phyloP scores from a whole-genome alignment of 805 yeast species.

The Priceomyces fermenticarens region DNA sequence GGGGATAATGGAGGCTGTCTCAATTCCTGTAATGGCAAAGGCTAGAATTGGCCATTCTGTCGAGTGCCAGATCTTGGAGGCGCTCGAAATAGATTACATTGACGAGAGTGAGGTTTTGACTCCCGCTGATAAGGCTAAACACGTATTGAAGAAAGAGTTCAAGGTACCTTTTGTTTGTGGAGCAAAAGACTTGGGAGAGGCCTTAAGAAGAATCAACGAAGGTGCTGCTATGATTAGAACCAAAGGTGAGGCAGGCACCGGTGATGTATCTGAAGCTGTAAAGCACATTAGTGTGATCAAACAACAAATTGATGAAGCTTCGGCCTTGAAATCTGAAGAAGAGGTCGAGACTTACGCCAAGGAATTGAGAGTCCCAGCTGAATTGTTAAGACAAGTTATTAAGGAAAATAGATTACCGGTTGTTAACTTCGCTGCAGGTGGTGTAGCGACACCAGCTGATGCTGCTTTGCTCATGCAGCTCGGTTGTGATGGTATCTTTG shows the following conservation, averaged over 20 bases:
- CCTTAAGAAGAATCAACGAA: conserved; percentile 71
- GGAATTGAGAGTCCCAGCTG: conserved; percentile 57
- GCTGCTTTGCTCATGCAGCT: conserved; percentile 71
- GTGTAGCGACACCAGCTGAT: conserved; percentile 85
- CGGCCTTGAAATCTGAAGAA: conserved; percentile 34
- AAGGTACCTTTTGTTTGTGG: conserved; percentile 83
- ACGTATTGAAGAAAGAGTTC: conserved; percentile 58
- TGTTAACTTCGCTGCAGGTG: conserved; percentile 86
- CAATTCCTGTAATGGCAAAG: conserved; percentile 82
- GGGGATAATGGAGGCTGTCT: conserved; percentile 67
- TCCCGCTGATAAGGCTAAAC: conserved; percentile 70
- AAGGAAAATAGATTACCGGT: conserved; percentile 62
- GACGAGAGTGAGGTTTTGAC: conserved; percentile 85
- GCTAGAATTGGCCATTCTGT: conserved; percentile 80
- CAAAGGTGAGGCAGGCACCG: conserved; percentile 89
- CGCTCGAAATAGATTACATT: conserved; percentile 70
- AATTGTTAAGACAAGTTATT: conserved; percentile 48
- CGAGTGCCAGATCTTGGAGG: conserved; percentile 76
- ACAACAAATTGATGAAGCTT: conserved; percentile 49
- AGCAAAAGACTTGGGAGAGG: conserved; percentile 78
- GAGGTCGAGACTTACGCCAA: conserved; percentile 52
- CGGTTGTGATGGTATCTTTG: conserved; percentile 34
- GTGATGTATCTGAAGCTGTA: conserved; percentile 81
- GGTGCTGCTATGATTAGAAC: conserved; percentile 88
- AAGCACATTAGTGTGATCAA: conserved; percentile 65